These are phyloP conservation scores for Cucumis cinereus DNA, from an alignment of 306 rosid species.

Conservation along the genomic window DNA sequence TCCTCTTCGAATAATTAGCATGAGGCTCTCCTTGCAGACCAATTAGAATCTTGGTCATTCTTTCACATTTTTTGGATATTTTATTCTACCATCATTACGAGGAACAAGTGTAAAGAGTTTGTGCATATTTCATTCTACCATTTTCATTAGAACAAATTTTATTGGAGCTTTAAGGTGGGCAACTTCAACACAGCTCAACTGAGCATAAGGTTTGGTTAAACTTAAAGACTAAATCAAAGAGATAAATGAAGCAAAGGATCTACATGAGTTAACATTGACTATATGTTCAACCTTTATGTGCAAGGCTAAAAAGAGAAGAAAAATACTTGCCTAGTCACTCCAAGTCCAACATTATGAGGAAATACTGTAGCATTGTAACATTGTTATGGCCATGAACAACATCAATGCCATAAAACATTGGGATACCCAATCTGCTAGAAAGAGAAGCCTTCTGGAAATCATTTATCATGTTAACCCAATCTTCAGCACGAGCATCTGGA, in stretches of 20 bases:
- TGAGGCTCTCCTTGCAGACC: constrained; percentile 87
- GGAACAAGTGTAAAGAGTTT: constrained; percentile 9
- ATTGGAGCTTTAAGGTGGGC: background rate
- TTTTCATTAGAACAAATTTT: background rate
- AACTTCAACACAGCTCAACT: background rate
- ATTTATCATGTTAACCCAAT: constrained; percentile 90
- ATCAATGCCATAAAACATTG: constrained; percentile 95
- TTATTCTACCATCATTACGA: constrained; percentile 70
- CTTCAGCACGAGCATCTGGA: constrained; percentile 72
- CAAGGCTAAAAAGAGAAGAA: background rate
- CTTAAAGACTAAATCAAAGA: background rate
- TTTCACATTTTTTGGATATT: constrained; percentile 58
- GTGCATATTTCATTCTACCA: background rate
- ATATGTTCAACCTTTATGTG: background rate
- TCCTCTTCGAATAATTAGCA: constrained; percentile 41
- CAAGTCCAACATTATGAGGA: constrained; percentile 91
- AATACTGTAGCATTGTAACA: constrained; percentile 90
- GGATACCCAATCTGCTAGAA: constrained; percentile 73
- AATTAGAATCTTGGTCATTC: constrained; percentile 72
- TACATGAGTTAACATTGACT: background rate
- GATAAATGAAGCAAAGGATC: background rate
- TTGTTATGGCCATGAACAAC: constrained; percentile 98
- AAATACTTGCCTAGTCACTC: constrained; percentile 78
- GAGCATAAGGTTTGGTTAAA: background rate
- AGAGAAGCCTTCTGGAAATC: constrained; percentile 72